Percentiles rank a stretch among this genome's conserved stretches.
phyloP scores from a whole-genome alignment of 78 protist genomes.

The Cavenderia fasciculata region DNA sequence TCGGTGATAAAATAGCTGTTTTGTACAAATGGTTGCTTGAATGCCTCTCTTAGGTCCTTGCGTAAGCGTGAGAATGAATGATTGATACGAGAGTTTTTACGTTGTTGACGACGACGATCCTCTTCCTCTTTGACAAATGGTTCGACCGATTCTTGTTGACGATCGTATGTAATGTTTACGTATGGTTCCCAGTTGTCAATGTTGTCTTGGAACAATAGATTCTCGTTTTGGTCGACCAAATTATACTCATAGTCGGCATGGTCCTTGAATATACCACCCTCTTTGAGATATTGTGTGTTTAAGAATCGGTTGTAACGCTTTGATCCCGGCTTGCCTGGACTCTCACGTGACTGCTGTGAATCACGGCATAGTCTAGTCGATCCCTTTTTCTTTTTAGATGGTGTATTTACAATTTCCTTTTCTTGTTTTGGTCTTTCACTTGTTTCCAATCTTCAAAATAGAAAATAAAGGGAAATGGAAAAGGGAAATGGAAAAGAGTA shows the following conservation, averaged over 20 bases:
- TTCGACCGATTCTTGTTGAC: neutral
- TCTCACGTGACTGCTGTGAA: constrained; percentile 52
- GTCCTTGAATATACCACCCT: constrained; percentile 16
- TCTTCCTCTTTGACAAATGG: neutral
- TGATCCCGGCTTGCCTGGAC: constrained; percentile 69
- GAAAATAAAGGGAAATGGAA: neutral
- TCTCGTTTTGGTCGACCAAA: constrained; percentile 11
- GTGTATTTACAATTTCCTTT: neutral
- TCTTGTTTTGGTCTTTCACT: neutral
- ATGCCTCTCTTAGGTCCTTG: constrained; percentile 34
- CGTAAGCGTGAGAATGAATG: constrained; percentile 13
- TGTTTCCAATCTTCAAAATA: neutral
- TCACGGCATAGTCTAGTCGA: constrained; percentile 20
- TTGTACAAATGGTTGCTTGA: constrained; percentile 41
- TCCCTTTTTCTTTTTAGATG: neutral
- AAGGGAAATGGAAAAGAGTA: neutral
- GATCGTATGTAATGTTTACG: constrained; percentile 24
- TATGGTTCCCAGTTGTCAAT: neutral
- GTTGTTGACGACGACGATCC: neutral
- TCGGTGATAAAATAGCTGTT: neutral
- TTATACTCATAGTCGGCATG: constrained; percentile 37
- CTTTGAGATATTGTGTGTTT: constrained; percentile 55
- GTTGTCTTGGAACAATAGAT: constrained; percentile 36
- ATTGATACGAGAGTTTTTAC: neutral
- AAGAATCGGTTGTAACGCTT: constrained; percentile 63